Conservation (phyloP, 2,329 filamentous ascomycete genomes). For the Colletotrichum filicis region DNA sequence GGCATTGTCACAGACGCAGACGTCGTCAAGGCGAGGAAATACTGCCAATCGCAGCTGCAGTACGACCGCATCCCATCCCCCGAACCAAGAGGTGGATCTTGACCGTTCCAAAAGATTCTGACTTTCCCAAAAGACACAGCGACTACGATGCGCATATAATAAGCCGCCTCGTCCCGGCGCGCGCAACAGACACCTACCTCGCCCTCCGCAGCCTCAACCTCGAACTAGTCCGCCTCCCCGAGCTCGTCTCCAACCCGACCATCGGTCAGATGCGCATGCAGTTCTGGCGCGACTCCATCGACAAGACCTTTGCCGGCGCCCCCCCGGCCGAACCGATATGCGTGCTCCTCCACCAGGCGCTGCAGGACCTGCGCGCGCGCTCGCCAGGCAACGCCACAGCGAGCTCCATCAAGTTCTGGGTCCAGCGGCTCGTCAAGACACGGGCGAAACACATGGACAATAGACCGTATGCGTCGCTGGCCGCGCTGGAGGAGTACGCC, state of each 20-base stretch:
- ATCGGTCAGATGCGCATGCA: conserved; percentile 91
- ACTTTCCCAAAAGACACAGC: conserved; percentile 71
- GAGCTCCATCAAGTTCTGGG: conserved; percentile 75
- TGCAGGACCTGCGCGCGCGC: conserved; percentile 67
- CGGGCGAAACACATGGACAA: conserved; percentile 87
- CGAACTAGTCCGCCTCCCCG: conserved; percentile 89
- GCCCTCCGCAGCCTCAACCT: conserved; percentile 93
- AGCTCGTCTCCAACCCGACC: conserved; percentile 87
- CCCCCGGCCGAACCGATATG: conserved; percentile 94
- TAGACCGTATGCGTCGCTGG: conserved; percentile 79
- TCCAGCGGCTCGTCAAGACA: conserved; percentile 81
- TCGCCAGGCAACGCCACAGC: conserved; percentile 46
- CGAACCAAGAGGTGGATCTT: no score
- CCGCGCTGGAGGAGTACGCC: conserved; percentile 84
- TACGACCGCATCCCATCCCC: conserved; percentile 40
- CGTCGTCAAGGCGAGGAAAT: conserved; percentile 62
- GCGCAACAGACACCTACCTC: conserved; percentile 84
- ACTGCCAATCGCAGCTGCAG: conserved; percentile 66
- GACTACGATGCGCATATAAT: conserved; percentile 91
- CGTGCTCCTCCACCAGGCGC: conserved; percentile 79
- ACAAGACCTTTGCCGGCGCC: conserved; percentile 78
- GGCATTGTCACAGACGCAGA: conserved; percentile 61
- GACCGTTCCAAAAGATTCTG: not conserved
- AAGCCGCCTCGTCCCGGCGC: conserved; percentile 82
- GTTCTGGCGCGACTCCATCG: conserved; percentile 91